Base-by-base conservation (phyloP, 1,284 basidiomycete genomes). In the Xerocomus nothofagi region DNA sequence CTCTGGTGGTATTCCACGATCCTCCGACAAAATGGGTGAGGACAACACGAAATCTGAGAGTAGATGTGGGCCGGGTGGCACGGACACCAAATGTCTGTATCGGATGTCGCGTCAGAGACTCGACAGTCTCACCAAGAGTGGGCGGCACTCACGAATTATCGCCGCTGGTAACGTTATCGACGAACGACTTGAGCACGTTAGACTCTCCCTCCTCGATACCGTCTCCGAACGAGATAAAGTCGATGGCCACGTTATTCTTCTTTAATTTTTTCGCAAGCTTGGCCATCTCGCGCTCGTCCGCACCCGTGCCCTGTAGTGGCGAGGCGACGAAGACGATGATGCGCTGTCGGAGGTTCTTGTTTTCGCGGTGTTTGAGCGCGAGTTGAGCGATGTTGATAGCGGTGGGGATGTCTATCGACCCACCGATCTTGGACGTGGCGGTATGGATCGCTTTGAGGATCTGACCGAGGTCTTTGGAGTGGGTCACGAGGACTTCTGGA, bases 191-290 rank as follows among this genome's bases (percentile, higher is more conserved):
- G 43, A 94, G 75, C 49, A 89, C 80, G 11, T 74, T 75, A 49
- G 78, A 76, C 50, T 80, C 84, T 23, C 78, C 78, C 52, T 84
- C 80, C 61, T 87, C 85, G 44, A 88, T 81, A 6, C 81, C 83
- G 57, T 86, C 83, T 0, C 88, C 84, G 59, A 86, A 98, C 15
- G 82, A 85, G 33, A 98, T 76, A 50, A 99, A 78, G 71, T 99
- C 96, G 12, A 99, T 82, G 0, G 94, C 91, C 34, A 99, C 93
- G 63, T 98, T 99, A 72, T 98, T 99, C 86, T 99, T 99, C 78
- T 98, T 97, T 59, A 99, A 78, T 71, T 93, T 96, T 78, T 96
- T 98, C 20, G 94, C 96, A 15, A 99, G 81, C 69, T 84, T 86
- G 58, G 91, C 75, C 77, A 96, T 83, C 51, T 77, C 78, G 60